These are phyloP conservation scores for Geotrichum aggregatum DNA, from an alignment of 1,139 yeast species.

Conservation along the genomic window DNA sequence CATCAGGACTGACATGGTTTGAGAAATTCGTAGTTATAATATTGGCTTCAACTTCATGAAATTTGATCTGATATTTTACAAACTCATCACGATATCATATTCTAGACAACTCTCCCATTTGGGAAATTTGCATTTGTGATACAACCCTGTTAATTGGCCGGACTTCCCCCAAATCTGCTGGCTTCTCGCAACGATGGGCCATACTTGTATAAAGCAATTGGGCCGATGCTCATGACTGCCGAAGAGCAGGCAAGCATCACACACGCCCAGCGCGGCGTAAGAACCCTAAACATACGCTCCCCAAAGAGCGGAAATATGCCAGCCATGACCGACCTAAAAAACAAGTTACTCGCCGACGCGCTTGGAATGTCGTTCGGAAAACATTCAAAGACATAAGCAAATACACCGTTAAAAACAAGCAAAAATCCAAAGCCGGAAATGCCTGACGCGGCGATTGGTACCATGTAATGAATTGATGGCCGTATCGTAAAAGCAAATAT, in stretches of 20 bases:
- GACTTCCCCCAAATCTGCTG: background rate
- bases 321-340: slow-evolving; percentile 55
- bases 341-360: slow-evolving; percentile 63
- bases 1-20: too few relatives aligned
- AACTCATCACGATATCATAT: too few relatives aligned
- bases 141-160: slow-evolving; percentile 15
- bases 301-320: slow-evolving; percentile 65
- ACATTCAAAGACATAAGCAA: slow-evolving; percentile 52
- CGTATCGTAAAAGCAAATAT: slow-evolving; percentile 59
- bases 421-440: slow-evolving; percentile 55
- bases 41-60: too few relatives aligned
- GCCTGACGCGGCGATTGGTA: slow-evolving; percentile 41
- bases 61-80: too few relatives aligned
- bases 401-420: slow-evolving; percentile 45
- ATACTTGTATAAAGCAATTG: slow-evolving; percentile 47
- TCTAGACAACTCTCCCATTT: too few relatives aligned
- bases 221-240: slow-evolving; percentile 49
- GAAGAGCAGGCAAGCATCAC: slow-evolving; percentile 45
- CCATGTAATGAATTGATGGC: slow-evolving; percentile 6
- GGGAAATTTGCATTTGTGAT: too few relatives aligned
- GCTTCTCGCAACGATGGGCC: slow-evolving; percentile 46
- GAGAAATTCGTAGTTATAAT: too few relatives aligned
- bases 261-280: slow-evolving; percentile 53
- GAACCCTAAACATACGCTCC: slow-evolving; percentile 46
- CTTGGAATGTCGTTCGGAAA: slow-evolving; percentile 52